phyloP scores from a whole-genome alignment of 257 asterid species.

The Eustoma russellianum region DNA sequence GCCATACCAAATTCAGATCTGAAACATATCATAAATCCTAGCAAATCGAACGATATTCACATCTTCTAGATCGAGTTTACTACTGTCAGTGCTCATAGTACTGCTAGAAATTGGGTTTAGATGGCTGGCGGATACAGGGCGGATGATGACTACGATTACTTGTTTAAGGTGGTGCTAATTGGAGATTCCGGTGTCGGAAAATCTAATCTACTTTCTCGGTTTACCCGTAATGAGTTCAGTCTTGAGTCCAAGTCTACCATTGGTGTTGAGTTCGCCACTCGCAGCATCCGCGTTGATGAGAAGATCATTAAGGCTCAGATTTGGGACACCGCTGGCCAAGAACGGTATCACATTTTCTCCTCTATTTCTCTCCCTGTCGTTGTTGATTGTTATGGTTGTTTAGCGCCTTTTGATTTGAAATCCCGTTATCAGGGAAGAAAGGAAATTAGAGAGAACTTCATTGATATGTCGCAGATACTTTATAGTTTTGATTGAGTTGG shows the following conservation, averaged over 20 bases:
- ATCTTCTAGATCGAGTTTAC: too few relatives aligned
- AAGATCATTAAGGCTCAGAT: constrained; percentile 61
- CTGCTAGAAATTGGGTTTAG: not conserved
- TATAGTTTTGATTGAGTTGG: too few relatives aligned
- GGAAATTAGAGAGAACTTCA: too few relatives aligned
- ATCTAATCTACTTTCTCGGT: constrained; percentile 50
- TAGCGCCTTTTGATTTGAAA: too few relatives aligned
- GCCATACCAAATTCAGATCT: too few relatives aligned
- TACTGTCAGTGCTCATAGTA: too few relatives aligned
- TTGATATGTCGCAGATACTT: too few relatives aligned
- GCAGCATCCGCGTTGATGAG: constrained; percentile 52
- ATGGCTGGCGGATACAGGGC: constrained; percentile 57
- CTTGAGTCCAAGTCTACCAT: constrained; percentile 62
- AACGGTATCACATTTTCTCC: constrained; percentile 24
- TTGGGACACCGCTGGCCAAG: constrained; percentile 75
- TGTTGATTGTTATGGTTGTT: too few relatives aligned
- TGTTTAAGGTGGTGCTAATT: constrained; percentile 54
- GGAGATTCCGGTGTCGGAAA: constrained; percentile 67
- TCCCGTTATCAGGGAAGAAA: too few relatives aligned
- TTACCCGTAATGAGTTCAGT: constrained; percentile 56
- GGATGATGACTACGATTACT: constrained; percentile 58
- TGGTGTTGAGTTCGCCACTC: constrained; percentile 61
- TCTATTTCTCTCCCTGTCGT: not conserved
- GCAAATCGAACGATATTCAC: too few relatives aligned
- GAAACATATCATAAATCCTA: too few relatives aligned